phyloP scores from a whole-genome alignment of 139 green algal species.

The Closterium sp. region DNA sequence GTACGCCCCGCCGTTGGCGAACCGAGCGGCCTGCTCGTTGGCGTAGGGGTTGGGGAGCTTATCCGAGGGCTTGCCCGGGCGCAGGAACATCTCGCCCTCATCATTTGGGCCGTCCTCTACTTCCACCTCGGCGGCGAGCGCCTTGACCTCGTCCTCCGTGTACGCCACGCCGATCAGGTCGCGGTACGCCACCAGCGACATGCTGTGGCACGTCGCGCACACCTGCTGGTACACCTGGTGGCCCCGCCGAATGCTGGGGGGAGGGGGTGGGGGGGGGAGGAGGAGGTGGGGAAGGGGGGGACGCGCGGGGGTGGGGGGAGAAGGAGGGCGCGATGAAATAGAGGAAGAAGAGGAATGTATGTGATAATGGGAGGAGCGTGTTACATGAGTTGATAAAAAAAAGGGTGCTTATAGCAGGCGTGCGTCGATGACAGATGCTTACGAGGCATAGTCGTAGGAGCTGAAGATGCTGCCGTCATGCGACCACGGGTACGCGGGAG shows the following conservation, averaged over 20 bases:
- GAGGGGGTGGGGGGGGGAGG: not conserved
- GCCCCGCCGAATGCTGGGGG: constrained; percentile 77
- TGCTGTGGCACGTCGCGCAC: constrained; percentile 93
- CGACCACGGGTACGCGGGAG: constrained; percentile 82
- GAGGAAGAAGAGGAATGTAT: too few relatives aligned
- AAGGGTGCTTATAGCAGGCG: too few relatives aligned
- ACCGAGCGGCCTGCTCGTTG: constrained; percentile 87
- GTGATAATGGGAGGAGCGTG: too few relatives aligned
- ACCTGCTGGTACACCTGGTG: constrained; percentile 86
- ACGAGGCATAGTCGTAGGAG: constrained; percentile 85
- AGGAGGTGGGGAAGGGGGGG: not conserved
- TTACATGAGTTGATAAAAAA: too few relatives aligned
- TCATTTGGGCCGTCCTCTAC: constrained; percentile 94
- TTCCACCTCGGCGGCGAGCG: constrained; percentile 86
- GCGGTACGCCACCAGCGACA: constrained; percentile 90
- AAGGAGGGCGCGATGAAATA: too few relatives aligned
- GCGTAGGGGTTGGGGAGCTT: constrained; percentile 84
- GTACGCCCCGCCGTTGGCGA: constrained; percentile 96
- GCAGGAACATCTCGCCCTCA: constrained; percentile 94
- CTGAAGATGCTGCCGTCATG: constrained; percentile 89
- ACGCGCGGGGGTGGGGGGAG: not conserved
- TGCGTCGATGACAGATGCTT: not conserved
- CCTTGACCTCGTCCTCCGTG: constrained; percentile 97
- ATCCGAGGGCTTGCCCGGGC: constrained; percentile 87
- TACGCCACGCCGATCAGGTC: constrained; percentile 94